phyloP scores from a whole-genome alignment of 2,329 filamentous ascomycete genomes.

The Neofusicoccum sp. region DNA sequence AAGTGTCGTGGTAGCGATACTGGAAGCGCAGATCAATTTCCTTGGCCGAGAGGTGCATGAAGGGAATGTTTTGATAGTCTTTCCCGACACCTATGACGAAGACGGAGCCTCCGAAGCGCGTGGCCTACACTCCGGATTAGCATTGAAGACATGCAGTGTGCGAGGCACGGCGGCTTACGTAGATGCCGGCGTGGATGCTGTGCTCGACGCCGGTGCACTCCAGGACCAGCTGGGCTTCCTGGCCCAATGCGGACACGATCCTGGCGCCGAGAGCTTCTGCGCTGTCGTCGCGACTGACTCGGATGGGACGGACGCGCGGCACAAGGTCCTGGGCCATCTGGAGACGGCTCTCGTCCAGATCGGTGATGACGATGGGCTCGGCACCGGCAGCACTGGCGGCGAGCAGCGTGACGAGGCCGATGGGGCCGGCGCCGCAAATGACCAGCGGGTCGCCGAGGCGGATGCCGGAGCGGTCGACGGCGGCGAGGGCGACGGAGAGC shows the following conservation, averaged over 20 bases:
- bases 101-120: constrained; percentile 70
- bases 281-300: constrained; percentile 27
- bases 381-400: constrained; percentile 58
- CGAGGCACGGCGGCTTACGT: constrained; percentile 45
- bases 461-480: constrained; percentile 55
- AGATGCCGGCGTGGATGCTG: constrained; percentile 74
- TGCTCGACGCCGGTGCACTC: constrained; percentile 77
- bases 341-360: constrained; percentile 60
- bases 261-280: constrained; percentile 35
- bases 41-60: constrained; percentile 41
- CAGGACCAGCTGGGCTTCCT: constrained; percentile 69
- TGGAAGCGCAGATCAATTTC: constrained; percentile 46
- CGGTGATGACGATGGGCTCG: constrained; percentile 59
- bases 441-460: constrained; percentile 53
- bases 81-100: constrained; percentile 79
- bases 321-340: constrained; percentile 54
- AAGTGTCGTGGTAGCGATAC: constrained; percentile 44
- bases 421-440: constrained; percentile 63
- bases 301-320: constrained; percentile 43
- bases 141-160: constrained; percentile 21
- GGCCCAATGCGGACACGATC: not conserved
- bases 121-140: constrained; percentile 47
- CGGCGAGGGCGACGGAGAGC: constrained; percentile 62
- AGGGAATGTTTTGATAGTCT: constrained; percentile 40
- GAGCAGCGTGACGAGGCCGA: constrained; percentile 61